These are phyloP conservation scores for Sphaerobolus stellatus DNA, from an alignment of 1,284 basidiomycete genomes.

Conservation along the genomic window DNA sequence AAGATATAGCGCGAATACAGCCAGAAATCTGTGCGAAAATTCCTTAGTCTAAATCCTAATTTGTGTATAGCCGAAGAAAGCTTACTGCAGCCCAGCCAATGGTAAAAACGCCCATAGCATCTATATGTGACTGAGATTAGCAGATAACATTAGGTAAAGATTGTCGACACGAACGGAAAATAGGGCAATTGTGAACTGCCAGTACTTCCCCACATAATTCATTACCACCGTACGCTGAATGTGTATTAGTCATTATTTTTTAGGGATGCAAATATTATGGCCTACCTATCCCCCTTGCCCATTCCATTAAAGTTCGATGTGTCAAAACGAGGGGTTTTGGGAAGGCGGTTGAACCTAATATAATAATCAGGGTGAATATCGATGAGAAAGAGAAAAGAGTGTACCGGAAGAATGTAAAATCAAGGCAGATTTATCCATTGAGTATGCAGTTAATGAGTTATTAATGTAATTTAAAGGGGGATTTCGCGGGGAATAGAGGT, in stretches of 20 bases:
- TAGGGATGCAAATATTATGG: not conserved
- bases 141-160: not conserved
- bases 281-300: slow-evolving; percentile 12
- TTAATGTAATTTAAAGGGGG: not conserved
- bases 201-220: not conserved
- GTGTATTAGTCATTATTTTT: not conserved
- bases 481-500: not conserved
- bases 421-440: slow-evolving; percentile 1
- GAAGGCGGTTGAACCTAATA: not conserved
- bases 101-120: not conserved
- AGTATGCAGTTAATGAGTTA: not conserved
- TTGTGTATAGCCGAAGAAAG: not conserved
- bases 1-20: slow-evolving; percentile 17
- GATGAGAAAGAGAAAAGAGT: slow-evolving; percentile 7
- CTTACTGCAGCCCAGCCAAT: not conserved
- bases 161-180: not conserved
- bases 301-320: not conserved
- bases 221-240: not conserved
- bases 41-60: not conserved
- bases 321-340: not conserved
- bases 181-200: not conserved
- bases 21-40: slow-evolving; percentile 17
- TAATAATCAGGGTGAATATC: not conserved
- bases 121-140: not conserved
- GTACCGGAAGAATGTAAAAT: not conserved